Percentiles rank a stretch among this genome's conserved stretches.
Evolutionary conservation across 2,329 filamentous ascomycete species (phyloP).

Genomic region (Colletotrichum brevisporum): DNA sequence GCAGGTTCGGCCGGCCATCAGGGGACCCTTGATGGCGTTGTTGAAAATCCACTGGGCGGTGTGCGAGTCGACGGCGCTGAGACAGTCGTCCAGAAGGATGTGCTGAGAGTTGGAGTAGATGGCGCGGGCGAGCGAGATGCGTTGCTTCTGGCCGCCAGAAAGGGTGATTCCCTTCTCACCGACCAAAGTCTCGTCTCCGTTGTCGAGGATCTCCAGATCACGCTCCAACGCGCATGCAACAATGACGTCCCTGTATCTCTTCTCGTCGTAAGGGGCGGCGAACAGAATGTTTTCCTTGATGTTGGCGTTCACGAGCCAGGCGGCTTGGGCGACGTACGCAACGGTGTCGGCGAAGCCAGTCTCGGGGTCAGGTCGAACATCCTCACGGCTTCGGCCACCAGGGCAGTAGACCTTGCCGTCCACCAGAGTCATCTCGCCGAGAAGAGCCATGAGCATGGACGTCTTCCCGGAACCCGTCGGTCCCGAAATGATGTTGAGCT

Average conservation of each 20-base stretch:
- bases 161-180: constrained; percentile 98
- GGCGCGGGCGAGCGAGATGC: constrained; percentile 95
- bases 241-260: constrained; percentile 89
- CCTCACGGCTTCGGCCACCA: constrained; percentile 87
- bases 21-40: constrained; percentile 88
- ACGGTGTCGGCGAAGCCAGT: constrained; percentile 92
- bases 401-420: constrained; percentile 87
- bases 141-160: constrained; percentile 97
- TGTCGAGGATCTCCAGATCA: constrained; percentile 92
- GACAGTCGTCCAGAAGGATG: constrained; percentile 91
- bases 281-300: constrained; percentile 98
- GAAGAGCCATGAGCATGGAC: constrained; percentile 92
- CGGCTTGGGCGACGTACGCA: constrained; percentile 96
- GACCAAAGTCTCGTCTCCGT: constrained; percentile 92
- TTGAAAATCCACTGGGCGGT: constrained; percentile 99
- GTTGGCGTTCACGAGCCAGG: constrained; percentile 96
- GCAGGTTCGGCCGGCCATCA: constrained; percentile 92
- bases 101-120: constrained; percentile 97
- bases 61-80: constrained; percentile 97
- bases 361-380: constrained; percentile 83
- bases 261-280: constrained; percentile 82
- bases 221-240: constrained; percentile 91
- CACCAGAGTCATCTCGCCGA: constrained; percentile 94
- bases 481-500: constrained; percentile 93
- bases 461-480: constrained; percentile 97